Percentiles rank a stretch among this genome's conserved stretches.
Evolutionary conservation across 192 early-diverging fungal genomes (phyloP).

Genomic region (Coemansia nantahalensis): DNA sequence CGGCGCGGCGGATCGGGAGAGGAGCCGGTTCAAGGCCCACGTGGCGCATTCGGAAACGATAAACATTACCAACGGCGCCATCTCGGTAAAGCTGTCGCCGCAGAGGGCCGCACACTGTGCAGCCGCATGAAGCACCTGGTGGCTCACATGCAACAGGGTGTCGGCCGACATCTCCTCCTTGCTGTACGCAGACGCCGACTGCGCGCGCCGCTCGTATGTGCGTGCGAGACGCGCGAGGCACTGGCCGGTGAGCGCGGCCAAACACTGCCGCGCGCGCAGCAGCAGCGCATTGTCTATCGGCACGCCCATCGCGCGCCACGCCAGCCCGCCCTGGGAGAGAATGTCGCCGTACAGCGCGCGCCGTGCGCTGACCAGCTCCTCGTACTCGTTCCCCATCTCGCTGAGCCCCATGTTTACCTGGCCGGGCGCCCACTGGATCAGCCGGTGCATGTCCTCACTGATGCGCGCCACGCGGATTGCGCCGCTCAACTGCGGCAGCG

Average conservation of each 20-base stretch:
- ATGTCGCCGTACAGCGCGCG: slow-evolving; percentile 28
- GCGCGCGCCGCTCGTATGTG: slow-evolving; percentile 31
- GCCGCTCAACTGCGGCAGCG: slow-evolving; percentile 21
- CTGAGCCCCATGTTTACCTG: slow-evolving; percentile 13
- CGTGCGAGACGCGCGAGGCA: slow-evolving; percentile 34
- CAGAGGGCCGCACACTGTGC: slow-evolving; percentile 28
- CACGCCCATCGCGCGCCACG: slow-evolving; percentile 42
- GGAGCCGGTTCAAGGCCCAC: slow-evolving; percentile 29
- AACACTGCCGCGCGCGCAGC: slow-evolving; percentile 25
- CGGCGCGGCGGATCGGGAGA: neutral
- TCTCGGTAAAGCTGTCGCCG: slow-evolving; percentile 17
- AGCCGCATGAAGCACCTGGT: slow-evolving; percentile 31
- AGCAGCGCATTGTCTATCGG: slow-evolving; percentile 35
- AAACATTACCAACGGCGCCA: slow-evolving; percentile 32
- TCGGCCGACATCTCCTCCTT: slow-evolving; percentile 31
- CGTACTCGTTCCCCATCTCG: slow-evolving; percentile 30
- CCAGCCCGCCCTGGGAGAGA: slow-evolving; percentile 30
- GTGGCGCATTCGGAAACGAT: slow-evolving; percentile 32
- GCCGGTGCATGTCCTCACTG: slow-evolving; percentile 34
- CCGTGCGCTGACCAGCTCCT: slow-evolving; percentile 28
- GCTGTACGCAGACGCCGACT: slow-evolving; percentile 28
- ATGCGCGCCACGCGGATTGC: slow-evolving; percentile 25
- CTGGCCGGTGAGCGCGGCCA: slow-evolving; percentile 23
- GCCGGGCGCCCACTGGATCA: slow-evolving; percentile 20
- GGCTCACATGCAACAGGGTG: slow-evolving; percentile 16